phyloP scores from a whole-genome alignment of 2,329 filamentous ascomycete genomes.

The Aspergillus sp. region DNA sequence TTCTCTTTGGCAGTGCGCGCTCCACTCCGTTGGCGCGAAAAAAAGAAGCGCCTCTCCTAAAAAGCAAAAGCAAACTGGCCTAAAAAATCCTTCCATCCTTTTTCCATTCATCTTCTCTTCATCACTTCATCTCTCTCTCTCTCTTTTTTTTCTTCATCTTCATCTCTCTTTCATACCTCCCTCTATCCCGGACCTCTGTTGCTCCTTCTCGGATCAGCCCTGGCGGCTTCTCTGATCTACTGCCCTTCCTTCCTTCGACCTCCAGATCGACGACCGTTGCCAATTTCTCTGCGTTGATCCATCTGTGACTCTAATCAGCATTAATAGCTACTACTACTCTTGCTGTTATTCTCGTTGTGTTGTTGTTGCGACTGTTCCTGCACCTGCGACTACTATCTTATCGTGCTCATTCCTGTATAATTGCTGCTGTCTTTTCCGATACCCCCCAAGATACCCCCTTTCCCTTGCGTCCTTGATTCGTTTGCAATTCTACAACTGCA shows the following conservation, averaged over 20 bases:
- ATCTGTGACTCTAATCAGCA: no score
- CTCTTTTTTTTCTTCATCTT: constrained; percentile 1
- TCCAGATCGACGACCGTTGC: neutral
- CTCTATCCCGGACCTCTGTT: no score
- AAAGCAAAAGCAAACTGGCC: neutral
- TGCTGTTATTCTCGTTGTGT: no score
- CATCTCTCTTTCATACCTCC: constrained; percentile 1
- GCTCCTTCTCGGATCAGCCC: neutral
- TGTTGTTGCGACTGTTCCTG: no score
- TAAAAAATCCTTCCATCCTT: neutral
- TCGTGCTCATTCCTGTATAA: neutral
- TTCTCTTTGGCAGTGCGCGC: neutral
- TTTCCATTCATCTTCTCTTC: constrained; percentile 1
- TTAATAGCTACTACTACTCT: no score
- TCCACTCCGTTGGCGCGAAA: neutral
- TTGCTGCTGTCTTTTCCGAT: constrained; percentile 3
- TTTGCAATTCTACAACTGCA: neutral
- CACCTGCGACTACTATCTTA: no score
- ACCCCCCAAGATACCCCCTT: constrained; percentile 9
- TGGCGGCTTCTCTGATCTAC: neutral
- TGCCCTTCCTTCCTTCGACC: neutral
- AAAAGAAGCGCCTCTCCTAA: neutral
- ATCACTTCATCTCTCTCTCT: neutral
- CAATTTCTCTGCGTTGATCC: no score
- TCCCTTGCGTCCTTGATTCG: constrained; percentile 10